Conservation (phyloP, 2,329 filamentous ascomycete species). For the Penicillium psychrosexuale region DNA sequence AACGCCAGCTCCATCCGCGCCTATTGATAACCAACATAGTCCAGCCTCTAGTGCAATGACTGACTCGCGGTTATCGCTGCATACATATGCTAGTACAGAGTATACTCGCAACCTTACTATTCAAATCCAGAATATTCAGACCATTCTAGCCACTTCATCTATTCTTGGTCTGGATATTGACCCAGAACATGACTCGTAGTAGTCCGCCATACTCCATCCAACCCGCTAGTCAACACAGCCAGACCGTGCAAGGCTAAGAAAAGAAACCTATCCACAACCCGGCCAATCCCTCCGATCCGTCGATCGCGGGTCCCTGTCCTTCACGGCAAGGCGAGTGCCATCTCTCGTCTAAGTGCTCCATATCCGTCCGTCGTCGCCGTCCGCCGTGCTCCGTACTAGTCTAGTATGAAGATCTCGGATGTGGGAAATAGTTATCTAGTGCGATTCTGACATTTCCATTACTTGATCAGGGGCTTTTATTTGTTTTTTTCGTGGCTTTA, state of each 20-base stretch:
- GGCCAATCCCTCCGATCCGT: neutral
- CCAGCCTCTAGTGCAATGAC: no score
- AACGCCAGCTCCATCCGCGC: neutral
- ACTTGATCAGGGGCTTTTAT: neutral
- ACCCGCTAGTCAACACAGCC: neutral
- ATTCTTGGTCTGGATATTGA: no score
- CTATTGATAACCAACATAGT: neutral
- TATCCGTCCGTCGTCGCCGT: neutral
- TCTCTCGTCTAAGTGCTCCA: neutral
- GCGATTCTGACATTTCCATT: neutral
- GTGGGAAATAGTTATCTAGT: neutral
- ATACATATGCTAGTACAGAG: no score
- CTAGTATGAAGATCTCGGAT: neutral
- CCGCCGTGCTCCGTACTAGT: no score
- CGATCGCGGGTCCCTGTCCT: neutral
- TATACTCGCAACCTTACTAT: no score
- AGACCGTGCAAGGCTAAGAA: neutral
- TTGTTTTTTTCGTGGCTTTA: neutral
- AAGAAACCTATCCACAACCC: neutral
- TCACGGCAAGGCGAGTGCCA: neutral
- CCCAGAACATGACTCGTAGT: neutral
- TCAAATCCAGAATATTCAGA: no score
- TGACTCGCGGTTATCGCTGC: no score
- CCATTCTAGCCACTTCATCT: no score
- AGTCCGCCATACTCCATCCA: neutral